A percentile compares a stretch with the other conserved stretches of the same genome.
Conservation (phyloP, 2,329 filamentous ascomycete species). For the Cordyceps pruinosa region DNA sequence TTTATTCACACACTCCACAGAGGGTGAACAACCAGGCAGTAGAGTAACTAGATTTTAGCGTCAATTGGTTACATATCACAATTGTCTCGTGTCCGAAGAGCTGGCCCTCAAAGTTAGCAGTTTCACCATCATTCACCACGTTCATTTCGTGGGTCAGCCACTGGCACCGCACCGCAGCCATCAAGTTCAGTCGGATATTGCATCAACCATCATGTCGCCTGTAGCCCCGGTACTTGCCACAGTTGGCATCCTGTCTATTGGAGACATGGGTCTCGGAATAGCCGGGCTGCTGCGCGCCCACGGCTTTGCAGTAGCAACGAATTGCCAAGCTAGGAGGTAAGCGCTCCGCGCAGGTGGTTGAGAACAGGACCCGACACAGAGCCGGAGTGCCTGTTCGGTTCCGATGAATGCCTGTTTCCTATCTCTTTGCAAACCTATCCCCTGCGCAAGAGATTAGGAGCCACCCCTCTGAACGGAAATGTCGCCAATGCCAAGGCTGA, state of each 20-base stretch:
- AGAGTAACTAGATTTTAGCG: too few relatives aligned
- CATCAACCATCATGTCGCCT: slow-evolving; percentile 3
- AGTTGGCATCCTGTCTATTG: slow-evolving; percentile 45
- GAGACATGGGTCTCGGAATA: slow-evolving; percentile 49
- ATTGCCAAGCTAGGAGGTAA: slow-evolving; percentile 41
- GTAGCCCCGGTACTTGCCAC: slow-evolving; percentile 20
- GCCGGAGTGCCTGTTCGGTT: not conserved
- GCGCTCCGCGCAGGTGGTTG: not conserved
- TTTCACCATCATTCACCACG: not conserved
- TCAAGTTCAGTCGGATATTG: not conserved
- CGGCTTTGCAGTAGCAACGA: slow-evolving; percentile 45
- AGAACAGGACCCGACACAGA: not conserved
- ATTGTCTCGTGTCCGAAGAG: too few relatives aligned
- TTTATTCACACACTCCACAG: too few relatives aligned
- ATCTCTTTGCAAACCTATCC: not conserved
- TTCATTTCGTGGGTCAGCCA: not conserved
- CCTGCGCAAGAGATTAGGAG: not conserved
- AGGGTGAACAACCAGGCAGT: too few relatives aligned
- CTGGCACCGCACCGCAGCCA: not conserved
- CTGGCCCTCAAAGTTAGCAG: not conserved
- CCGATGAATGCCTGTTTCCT: not conserved
- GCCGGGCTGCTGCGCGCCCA: slow-evolving; percentile 41
- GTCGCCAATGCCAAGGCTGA: not conserved
- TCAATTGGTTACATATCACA: not conserved
- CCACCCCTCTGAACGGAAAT: not conserved